Percentiles rank a stretch among this genome's conserved stretches.
These are phyloP conservation scores for Tolypocladium nubicola DNA, from an alignment of 2,329 filamentous ascomycete species.

Conservation along the genomic window DNA sequence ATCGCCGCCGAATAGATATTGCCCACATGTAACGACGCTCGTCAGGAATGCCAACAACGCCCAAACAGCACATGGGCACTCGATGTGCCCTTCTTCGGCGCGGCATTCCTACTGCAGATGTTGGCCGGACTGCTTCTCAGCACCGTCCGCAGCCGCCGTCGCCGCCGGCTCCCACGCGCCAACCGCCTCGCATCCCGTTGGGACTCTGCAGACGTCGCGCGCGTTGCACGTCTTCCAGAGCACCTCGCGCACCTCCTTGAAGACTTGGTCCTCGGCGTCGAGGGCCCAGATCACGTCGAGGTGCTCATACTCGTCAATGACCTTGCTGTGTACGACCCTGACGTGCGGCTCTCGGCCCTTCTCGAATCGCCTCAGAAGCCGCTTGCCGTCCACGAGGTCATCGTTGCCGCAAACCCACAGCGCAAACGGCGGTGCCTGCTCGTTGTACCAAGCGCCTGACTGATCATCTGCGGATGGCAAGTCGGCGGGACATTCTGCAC, in stretches of 20 bases:
- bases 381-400: constrained; percentile 70
- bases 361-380: constrained; percentile 64
- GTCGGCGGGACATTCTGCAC: background rate
- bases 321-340: constrained; percentile 66
- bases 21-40: background rate
- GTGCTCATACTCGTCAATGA: constrained; percentile 85
- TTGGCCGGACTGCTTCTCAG: background rate
- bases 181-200: constrained; percentile 47
- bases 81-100: background rate
- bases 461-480: background rate
- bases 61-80: background rate
- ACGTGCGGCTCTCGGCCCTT: constrained; percentile 73
- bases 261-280: constrained; percentile 75
- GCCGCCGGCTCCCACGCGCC: background rate
- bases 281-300: constrained; percentile 93
- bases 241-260: constrained; percentile 67
- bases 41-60: background rate
- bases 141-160: background rate
- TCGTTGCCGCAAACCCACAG: constrained; percentile 82
- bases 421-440: constrained; percentile 69
- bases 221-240: constrained; percentile 66
- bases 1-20: background rate
- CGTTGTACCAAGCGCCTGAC: constrained; percentile 63
- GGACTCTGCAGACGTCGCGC: constrained; percentile 48
- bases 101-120: background rate